Base-by-base conservation (phyloP, 1,139 yeast species). In the Taphrina confusa region DNA sequence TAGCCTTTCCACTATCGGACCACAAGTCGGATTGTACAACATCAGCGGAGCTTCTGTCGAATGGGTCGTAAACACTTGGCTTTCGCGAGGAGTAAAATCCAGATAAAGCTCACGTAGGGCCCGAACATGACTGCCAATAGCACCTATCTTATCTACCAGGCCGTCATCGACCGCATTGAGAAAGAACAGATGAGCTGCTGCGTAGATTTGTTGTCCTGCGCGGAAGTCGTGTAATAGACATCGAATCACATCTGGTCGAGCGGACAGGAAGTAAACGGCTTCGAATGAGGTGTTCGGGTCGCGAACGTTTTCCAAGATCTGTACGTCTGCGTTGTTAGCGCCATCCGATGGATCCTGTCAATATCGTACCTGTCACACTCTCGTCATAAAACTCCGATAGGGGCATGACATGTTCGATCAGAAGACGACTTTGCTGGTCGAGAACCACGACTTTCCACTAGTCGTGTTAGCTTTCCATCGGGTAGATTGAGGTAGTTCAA, bases 1-100 rank as follows among this genome's bases (percentile, higher is more conserved):
- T 62, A 85, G 85, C 25, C 77, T 76, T 33, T 79, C 75, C 33
- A 87, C 84, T 60, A 84, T 73, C 61, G 83, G 84, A 33, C 76
- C 72, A 69, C 95, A 89, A 61, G 80, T 77, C 40, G 76, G 77
- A 69, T 87, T 89, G 72, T 83, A 90, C 68, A 85, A 87, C 36
- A 84, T 76, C 46, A 91, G 91, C 73, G 89, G 76, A 1, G 95
- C 81, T 65, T 82, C 62, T 1, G 71, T 67, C 45, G 72, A 70
- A 46, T 71, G 69, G 75, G 72, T 69, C 9, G 82, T 72, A 67
- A 80, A 82, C 1, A 76, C 76, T 44, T 75, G 76, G 0, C 79
- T 67, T 68, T 82, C 85, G 30, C 76, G 72, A 3, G 85, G 82
- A 60, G 73, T 68, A 46, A 77, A 76, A 36, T 76, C 77, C 33